A percentile compares a stretch with the other conserved stretches of the same genome.
Conservation (phyloP, 495 filamentous ascomycete genomes). For the Cenococcum geophilum region DNA sequence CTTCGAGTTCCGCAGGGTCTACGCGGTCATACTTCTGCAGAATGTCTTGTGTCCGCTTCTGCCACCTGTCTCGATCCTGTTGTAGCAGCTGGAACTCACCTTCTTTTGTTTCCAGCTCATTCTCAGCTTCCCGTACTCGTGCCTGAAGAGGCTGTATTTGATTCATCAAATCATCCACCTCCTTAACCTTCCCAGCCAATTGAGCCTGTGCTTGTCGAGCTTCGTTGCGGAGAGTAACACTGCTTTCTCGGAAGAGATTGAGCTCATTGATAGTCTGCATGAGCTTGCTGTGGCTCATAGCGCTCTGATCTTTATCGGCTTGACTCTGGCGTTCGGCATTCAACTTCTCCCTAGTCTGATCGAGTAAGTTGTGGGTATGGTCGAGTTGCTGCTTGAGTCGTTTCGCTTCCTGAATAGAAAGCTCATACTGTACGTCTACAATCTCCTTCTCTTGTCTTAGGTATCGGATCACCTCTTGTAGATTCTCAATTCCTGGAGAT, state of each 20-base stretch:
- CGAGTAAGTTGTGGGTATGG: constrained; percentile 75
- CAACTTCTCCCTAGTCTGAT: constrained; percentile 78
- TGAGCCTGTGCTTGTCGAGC: constrained; percentile 68
- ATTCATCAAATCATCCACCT: constrained; percentile 64
- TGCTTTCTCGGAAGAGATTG: constrained; percentile 91
- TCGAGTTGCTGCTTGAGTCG: constrained; percentile 84
- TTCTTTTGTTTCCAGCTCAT: constrained; percentile 68
- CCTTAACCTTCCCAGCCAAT: constrained; percentile 64
- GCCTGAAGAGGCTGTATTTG: constrained; percentile 78
- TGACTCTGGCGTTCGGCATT: constrained; percentile 79
- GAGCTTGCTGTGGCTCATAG: constrained; percentile 74
- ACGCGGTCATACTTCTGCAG: constrained; percentile 92
- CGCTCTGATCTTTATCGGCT: constrained; percentile 60
- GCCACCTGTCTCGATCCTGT: constrained; percentile 83
- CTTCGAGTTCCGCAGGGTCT: constrained; percentile 85
- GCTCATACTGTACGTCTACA: constrained; percentile 86
- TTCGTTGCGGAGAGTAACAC: constrained; percentile 77
- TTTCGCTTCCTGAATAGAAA: constrained; percentile 78
- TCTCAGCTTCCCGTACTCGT: constrained; percentile 71
- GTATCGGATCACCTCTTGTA: constrained; percentile 84
- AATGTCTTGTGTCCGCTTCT: constrained; percentile 88
- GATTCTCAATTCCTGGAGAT: constrained; percentile 55
- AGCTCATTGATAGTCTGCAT: constrained; percentile 92
- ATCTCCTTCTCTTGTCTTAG: constrained; percentile 96
- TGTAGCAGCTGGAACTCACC: constrained; percentile 80